Evolutionary conservation across 2,329 filamentous ascomycete genomes (phyloP).

Genomic region (Colletotrichum sp.): DNA sequence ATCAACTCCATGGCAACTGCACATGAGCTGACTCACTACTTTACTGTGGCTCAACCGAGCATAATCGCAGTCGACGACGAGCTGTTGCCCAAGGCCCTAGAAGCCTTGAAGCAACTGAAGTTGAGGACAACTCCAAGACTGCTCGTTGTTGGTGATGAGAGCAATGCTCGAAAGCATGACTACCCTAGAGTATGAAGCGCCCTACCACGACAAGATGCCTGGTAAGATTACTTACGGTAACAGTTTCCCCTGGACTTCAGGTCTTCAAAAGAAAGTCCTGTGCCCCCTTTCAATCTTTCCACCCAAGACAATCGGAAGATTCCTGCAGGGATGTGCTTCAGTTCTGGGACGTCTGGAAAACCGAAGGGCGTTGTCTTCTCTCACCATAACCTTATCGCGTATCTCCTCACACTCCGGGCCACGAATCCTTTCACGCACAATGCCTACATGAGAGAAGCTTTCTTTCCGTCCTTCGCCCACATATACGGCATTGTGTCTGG

Average conservation of each 20-base stretch:
- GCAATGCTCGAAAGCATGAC: not conserved
- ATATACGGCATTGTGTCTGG: conserved; percentile 29
- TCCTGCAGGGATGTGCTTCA: conserved; percentile 27
- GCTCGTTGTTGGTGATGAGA: not conserved
- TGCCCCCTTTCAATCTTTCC: not conserved
- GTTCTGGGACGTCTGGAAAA: conserved; percentile 27
- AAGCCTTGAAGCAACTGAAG: not conserved
- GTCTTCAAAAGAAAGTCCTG: not conserved
- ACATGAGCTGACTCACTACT: conserved; percentile 27
- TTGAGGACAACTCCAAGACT: not conserved
- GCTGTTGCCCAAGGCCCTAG: conserved; percentile 20
- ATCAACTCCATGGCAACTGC: conserved; percentile 27
- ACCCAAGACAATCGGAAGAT: not conserved
- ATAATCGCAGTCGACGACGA: conserved; percentile 21
- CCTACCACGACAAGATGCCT: not conserved
- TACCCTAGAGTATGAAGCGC: not conserved
- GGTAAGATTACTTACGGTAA: not conserved
- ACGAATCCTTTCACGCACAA: conserved; percentile 29
- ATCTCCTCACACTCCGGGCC: conserved; percentile 23
- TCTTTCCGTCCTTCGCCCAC: conserved; percentile 30
- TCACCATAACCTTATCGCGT: conserved; percentile 27
- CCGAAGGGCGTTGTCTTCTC: conserved; percentile 28
- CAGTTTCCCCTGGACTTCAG: not conserved
- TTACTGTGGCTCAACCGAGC: conserved; percentile 23
- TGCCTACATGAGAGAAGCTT: conserved; percentile 27